Conservation (phyloP, 345 rosid species). For the Populus tremula region DNA sequence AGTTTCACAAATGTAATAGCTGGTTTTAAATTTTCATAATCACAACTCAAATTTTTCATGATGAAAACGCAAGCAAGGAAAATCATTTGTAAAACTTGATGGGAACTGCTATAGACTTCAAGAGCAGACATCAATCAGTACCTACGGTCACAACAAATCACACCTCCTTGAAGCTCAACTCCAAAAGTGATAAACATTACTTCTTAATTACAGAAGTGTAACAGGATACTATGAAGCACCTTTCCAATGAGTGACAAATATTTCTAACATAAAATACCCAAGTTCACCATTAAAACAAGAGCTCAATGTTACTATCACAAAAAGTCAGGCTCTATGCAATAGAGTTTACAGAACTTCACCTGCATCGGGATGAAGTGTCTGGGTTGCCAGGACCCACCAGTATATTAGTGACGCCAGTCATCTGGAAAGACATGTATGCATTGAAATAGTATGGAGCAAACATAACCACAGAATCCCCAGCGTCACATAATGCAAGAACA, state of each 20-base stretch:
- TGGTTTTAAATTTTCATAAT: not conserved
- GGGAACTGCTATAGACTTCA: not conserved
- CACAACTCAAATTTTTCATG: not conserved
- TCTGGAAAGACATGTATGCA: constrained; percentile 96
- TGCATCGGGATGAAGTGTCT: constrained; percentile 84
- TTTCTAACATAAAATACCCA: not conserved
- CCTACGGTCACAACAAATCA: not conserved
- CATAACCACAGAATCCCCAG: constrained; percentile 88
- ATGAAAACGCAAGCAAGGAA: not conserved
- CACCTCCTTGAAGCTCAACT: not conserved
- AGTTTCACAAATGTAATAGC: not conserved
- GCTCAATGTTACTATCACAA: not conserved
- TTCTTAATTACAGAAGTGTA: not conserved
- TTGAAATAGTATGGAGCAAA: constrained; percentile 98
- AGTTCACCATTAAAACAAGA: not conserved
- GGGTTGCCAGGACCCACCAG: constrained; percentile 77
- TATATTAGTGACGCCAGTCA: constrained; percentile 88
- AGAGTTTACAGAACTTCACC: constrained; percentile 37
- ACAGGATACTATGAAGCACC: not conserved
- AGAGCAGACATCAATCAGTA: not conserved
- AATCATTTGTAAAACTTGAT: not conserved
- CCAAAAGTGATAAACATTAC: not conserved
- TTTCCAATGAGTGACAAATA: not conserved
- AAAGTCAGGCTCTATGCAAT: not conserved
- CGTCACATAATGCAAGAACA: constrained; percentile 79